These are phyloP conservation scores for Sungouiella blattae DNA, from an alignment of 805 yeast genomes.

Conservation along the genomic window DNA sequence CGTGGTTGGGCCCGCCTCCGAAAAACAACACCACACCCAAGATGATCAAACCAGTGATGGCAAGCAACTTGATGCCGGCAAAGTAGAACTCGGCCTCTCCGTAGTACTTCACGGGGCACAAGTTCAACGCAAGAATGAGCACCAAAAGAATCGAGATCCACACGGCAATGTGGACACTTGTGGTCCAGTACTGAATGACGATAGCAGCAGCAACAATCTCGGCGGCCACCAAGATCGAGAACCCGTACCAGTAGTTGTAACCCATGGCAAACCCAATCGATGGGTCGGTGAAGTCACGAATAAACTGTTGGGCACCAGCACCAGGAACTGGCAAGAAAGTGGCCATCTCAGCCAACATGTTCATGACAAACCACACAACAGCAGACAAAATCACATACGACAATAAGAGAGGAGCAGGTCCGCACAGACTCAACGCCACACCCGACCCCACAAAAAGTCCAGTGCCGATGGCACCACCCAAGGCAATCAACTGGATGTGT, in stretches of 20 bases:
- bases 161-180: constrained; percentile 30
- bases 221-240: constrained; percentile 16
- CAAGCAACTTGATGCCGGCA: constrained; percentile 17
- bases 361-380: constrained; percentile 20
- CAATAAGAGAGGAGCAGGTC: constrained; percentile 18
- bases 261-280: constrained; percentile 19
- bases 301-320: constrained; percentile 19
- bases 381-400: constrained; percentile 15
- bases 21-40: constrained; percentile 19
- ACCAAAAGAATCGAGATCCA: constrained; percentile 34
- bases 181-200: constrained; percentile 18
- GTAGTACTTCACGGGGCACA: constrained; percentile 15
- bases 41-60: constrained; percentile 18
- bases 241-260: constrained; percentile 19
- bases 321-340: constrained; percentile 19
- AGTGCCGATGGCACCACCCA: constrained; percentile 22
- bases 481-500: constrained; percentile 20
- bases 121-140: constrained; percentile 9
- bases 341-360: constrained; percentile 20
- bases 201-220: constrained; percentile 18
- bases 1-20: constrained; percentile 20
- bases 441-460: constrained; percentile 21
- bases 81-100: constrained; percentile 18
- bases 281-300: constrained; percentile 15
- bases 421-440: constrained; percentile 10